These are phyloP conservation scores for Annulohypoxylon moriforme DNA, from an alignment of 495 filamentous ascomycete species.

Conservation along the genomic window DNA sequence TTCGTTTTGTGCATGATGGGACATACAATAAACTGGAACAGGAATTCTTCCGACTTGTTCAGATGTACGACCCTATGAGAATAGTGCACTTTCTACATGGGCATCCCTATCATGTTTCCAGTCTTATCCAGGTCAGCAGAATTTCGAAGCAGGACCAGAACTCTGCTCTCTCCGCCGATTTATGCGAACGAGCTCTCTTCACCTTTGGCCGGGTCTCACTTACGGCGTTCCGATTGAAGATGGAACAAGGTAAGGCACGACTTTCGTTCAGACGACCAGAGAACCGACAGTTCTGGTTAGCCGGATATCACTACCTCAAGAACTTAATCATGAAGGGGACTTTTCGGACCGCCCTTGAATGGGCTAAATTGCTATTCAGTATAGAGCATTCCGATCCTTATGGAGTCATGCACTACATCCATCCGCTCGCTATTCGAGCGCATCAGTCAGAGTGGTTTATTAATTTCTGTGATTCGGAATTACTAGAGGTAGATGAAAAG, in stretches of 20 bases:
- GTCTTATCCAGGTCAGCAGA: constrained; percentile 90
- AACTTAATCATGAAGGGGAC: constrained; percentile 91
- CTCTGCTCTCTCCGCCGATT: constrained; percentile 82
- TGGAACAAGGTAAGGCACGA: constrained; percentile 82
- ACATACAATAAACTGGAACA: constrained; percentile 80
- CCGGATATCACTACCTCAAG: constrained; percentile 86
- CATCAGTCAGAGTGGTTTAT: constrained; percentile 81
- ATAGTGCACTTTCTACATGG: constrained; percentile 57
- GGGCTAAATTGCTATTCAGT: constrained; percentile 84
- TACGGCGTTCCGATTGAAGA: constrained; percentile 76
- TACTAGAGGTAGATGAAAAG: constrained; percentile 53
- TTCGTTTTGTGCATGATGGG: constrained; percentile 78
- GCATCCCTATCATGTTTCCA: constrained; percentile 85
- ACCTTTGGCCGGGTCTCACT: constrained; percentile 88
- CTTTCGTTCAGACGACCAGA: constrained; percentile 82
- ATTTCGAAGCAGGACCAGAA: constrained; percentile 91
- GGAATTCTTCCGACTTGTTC: constrained; percentile 81
- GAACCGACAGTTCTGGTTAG: constrained; percentile 93
- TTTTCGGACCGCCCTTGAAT: constrained; percentile 91
- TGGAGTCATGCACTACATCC: constrained; percentile 78
- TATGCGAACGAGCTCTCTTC: constrained; percentile 92
- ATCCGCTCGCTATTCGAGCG: constrained; percentile 84
- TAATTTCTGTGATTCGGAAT: constrained; percentile 70
- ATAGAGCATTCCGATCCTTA: constrained; percentile 88
- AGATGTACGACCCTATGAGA: constrained; percentile 80